Conservation (phyloP, 495 filamentous ascomycete species). For the Schizothecium vesticola region DNA sequence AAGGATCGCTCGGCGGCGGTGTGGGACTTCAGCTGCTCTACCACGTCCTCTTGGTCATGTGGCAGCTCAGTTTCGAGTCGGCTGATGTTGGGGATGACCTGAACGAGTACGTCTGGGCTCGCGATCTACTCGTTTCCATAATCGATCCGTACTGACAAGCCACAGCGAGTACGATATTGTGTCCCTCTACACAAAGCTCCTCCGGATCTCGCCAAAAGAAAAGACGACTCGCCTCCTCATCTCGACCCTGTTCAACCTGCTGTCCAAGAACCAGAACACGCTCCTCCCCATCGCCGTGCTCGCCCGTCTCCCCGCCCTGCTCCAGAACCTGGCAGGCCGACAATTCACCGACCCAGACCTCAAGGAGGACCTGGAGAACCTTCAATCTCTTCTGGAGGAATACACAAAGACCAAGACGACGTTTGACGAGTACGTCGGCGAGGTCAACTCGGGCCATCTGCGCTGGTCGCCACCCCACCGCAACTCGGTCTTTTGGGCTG, state of each 20-base stretch:
- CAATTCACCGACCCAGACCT: slow-evolving; percentile 88
- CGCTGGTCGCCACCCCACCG: slow-evolving; percentile 95
- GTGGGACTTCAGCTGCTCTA: slow-evolving; percentile 93
- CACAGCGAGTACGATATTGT: slow-evolving; percentile 84
- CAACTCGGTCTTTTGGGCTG: slow-evolving; percentile 84
- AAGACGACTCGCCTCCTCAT: slow-evolving; percentile 92
- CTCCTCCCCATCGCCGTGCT: slow-evolving; percentile 78
- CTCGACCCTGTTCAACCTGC: slow-evolving; percentile 82
- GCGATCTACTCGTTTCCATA: not conserved
- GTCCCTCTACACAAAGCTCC: slow-evolving; percentile 80
- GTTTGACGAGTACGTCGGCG: slow-evolving; percentile 90
- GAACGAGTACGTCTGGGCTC: slow-evolving; percentile 57
- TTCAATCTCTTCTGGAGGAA: slow-evolving; percentile 79
- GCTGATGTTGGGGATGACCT: slow-evolving; percentile 76
- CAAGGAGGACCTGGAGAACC: slow-evolving; percentile 70
- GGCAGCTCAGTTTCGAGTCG: slow-evolving; percentile 94
- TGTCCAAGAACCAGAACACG: slow-evolving; percentile 65
- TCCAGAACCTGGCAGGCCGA: slow-evolving; percentile 73
- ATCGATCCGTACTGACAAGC: not conserved
- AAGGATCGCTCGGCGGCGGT: slow-evolving; percentile 66
- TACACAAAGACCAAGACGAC: slow-evolving; percentile 97
- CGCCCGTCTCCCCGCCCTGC: slow-evolving; percentile 72
- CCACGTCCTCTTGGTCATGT: slow-evolving; percentile 84
- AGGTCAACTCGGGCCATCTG: slow-evolving; percentile 82
- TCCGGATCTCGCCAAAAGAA: slow-evolving; percentile 91